Evolutionary conservation across 352 stramenopile species (phyloP), one percentile per base, ranked within the genome.

Genomic region (Globisporangium ultimum): DNA sequence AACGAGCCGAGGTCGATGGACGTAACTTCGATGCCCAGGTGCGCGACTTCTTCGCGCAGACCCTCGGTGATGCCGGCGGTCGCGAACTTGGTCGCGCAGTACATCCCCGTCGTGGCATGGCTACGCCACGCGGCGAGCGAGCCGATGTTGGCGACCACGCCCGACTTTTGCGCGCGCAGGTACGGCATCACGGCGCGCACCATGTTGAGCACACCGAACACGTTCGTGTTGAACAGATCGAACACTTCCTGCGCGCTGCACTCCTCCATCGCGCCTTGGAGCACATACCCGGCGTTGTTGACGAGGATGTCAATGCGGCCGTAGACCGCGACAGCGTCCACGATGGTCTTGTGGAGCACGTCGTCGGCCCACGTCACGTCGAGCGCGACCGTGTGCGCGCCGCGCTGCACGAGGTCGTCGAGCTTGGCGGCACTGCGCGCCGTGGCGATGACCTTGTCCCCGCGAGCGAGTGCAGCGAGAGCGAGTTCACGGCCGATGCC

Each of bases 81-180:
- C 21, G 71, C 69, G 24, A 77, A 80, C 54, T 78, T 80, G 58
- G 71, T 78, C 3, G 68, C 69, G 20, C 68, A 60, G 47, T 83
- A 80, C 45, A 79, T 50, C 14, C 71, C 66, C 20, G 68, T 68
- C 13, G 56, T 58, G 0, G 68, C 66, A 12, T 68, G 63, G 0
- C 62, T 58, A 24, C 46, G 68, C 45, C 69, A 76, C 1, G 69
- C 74, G 18, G 42, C 69, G n/a, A 66, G 53, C 8, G 71, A 84
- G 6, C 74, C 74, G 3, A 84, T 65, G 55, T 74, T 76, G 17
- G 69, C 74, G n/a, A 84, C 67, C 38, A 73, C 46, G 9, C 74
- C 74, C n/a, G 60, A 58, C 15, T 58, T 42, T 18, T 76, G 64
- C 32, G 62, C 55, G 7, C 73, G 73, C 73, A 82, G 74, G 52